Base-by-base conservation (phyloP, 192 early-diverging fungal species). In the Rhizophagus sp. region DNA sequence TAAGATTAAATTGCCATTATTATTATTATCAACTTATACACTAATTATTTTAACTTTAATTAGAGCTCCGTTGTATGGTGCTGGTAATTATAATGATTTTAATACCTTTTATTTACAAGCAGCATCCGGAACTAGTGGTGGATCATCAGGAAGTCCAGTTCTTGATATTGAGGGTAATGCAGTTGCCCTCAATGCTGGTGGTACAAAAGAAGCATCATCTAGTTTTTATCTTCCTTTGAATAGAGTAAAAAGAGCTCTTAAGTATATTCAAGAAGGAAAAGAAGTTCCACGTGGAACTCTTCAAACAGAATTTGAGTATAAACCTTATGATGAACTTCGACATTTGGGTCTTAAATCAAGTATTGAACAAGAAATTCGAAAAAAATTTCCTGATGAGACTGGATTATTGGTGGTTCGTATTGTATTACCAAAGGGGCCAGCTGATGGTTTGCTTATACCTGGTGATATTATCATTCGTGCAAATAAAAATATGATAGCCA, bases 51-150 rank as follows among this genome's bases (percentile, higher is more conserved):
- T 0, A 13, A 8, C 2, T 0, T 57, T 17, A 19, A 15, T 22
- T 19, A 19, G 89, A 73, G 91, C 90, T 0, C 94, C 93, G 3
- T 88, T 89, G 62, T 92, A 93, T 72, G 92, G 92, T 50, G 79
- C 85, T n/a, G 85, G 89, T 27, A 89, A 90, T 52, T 93, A 92
- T 86, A 92, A 91, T 68, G 94, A 95, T 65, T 90, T 94, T 79
- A 95, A 94, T 81, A 94, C 93, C 1, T 95, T 95, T 82, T 95
- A 94, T 82, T 82, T 94, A 13, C 92, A 94, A 83, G 91, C 93
- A 0, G 90, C 92, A 1, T 91, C 94, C 12, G 87, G 89, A 9
- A 91, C 91, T 17, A 93, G 90, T 75, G 93, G 93, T 70, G 94
- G 94, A 9, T 92, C 91, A 49, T 93, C 91, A 4, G 94, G 93